A percentile compares a stretch with the other conserved stretches of the same genome.
Conservation (phyloP, 2,329 filamentous ascomycete genomes). For the Sordariomycetes sp. region DNA sequence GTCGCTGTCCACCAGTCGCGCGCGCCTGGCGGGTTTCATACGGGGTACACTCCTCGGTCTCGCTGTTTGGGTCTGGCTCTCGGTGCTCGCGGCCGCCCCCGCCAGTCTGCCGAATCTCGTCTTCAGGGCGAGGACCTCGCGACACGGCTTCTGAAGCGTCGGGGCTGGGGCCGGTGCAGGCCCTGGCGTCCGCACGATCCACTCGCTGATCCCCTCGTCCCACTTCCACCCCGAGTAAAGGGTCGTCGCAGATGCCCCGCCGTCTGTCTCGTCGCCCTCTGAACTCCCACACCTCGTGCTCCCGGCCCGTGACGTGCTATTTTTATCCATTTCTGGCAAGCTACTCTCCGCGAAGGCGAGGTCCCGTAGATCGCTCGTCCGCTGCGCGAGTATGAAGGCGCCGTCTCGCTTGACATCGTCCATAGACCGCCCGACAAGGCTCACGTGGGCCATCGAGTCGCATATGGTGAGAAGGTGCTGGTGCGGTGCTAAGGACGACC, state of each 20-base stretch:
- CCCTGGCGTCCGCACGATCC: conserved; percentile 2
- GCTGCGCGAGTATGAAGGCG: conserved; percentile 40
- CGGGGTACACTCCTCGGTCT: neutral
- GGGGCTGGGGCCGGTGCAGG: neutral
- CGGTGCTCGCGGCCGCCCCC: neutral
- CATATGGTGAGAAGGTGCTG: conserved; percentile 28
- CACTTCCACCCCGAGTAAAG: conserved; percentile 4
- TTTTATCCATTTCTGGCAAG: neutral
- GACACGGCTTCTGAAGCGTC: neutral
- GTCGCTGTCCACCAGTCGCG: neutral
- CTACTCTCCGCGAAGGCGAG: conserved; percentile 42
- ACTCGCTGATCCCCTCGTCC: conserved; percentile 6
- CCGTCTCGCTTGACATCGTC: conserved; percentile 30
- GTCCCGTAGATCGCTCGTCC: conserved; percentile 40
- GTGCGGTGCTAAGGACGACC: conserved; percentile 23
- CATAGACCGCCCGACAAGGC: conserved; percentile 19
- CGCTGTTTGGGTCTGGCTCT: neutral
- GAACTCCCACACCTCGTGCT: neutral
- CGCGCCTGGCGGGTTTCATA: neutral
- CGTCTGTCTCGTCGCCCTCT: neutral
- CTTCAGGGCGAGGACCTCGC: neutral
- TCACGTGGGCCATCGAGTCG: conserved; percentile 23
- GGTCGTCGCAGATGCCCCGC: neutral
- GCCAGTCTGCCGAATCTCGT: neutral
- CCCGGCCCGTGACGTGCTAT: neutral